A percentile compares a stretch with the other conserved stretches of the same genome.
Evolutionary conservation across 2,329 filamentous ascomycete genomes (phyloP).

Genomic region (Colletotrichum tabaci): DNA sequence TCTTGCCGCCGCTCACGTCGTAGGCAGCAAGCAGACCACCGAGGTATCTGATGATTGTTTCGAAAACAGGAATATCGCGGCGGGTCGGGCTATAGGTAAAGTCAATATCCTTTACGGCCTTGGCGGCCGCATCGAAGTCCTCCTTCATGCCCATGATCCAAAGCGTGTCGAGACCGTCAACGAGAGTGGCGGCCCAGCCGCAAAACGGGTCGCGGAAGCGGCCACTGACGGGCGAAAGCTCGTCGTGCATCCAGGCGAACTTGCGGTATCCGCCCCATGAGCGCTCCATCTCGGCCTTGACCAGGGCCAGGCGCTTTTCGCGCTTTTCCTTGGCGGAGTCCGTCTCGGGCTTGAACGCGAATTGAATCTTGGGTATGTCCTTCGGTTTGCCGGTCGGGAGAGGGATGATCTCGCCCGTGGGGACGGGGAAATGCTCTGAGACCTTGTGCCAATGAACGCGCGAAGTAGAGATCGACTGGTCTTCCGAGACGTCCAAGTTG

Average conservation of each 20-base stretch:
- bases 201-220: constrained; percentile 85
- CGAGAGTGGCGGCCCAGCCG: constrained; percentile 89
- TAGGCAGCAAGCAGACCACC: constrained; percentile 90
- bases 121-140: constrained; percentile 85
- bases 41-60: constrained; percentile 92
- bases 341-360: constrained; percentile 78
- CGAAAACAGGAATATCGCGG: constrained; percentile 87
- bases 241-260: constrained; percentile 88
- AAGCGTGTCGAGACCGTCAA: constrained; percentile 86
- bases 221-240: constrained; percentile 81
- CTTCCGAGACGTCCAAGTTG: constrained; percentile 44
- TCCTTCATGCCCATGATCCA: constrained; percentile 88
- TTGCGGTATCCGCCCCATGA: constrained; percentile 88
- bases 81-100: constrained; percentile 79
- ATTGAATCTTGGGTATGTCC: constrained; percentile 83
- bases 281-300: constrained; percentile 82
- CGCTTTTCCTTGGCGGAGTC: constrained; percentile 73
- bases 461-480: constrained; percentile 10
- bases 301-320: constrained; percentile 72
- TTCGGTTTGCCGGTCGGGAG: constrained; percentile 82
- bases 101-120: constrained; percentile 80
- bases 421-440: constrained; percentile 83
- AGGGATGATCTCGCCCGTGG: constrained; percentile 77
- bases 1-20: constrained; percentile 80
- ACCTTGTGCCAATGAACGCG: constrained; percentile 80